phyloP scores from a whole-genome alignment of 2,329 filamentous ascomycete species.

The Stemphylium vesicarium region DNA sequence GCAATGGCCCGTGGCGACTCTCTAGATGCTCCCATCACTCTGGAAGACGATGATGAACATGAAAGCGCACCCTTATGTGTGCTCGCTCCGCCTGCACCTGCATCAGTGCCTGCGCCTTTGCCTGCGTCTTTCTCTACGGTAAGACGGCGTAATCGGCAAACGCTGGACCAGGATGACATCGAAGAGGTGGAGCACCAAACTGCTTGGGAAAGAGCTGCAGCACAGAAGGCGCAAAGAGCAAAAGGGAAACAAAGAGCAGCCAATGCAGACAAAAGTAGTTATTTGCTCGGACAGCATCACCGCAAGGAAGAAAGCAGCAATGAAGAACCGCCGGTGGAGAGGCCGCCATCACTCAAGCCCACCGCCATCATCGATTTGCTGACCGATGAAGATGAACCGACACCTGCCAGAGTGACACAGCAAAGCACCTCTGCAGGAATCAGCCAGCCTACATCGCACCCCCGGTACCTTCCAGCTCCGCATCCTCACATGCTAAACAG shows the following conservation, averaged over 20 bases:
- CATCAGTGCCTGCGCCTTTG: neutral
- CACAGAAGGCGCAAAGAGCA: neutral
- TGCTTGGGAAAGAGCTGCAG: conserved; percentile 8
- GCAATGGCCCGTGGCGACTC: conserved; percentile 10
- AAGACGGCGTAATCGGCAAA: conserved; percentile 1
- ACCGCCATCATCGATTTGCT: conserved; percentile 6
- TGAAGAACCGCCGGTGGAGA: neutral
- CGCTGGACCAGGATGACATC: conserved; percentile 9
- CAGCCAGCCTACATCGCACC: neutral
- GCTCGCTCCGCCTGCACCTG: no score
- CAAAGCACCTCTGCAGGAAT: neutral
- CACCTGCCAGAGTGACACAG: neutral
- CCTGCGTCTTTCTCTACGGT: neutral
- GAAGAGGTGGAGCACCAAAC: conserved; percentile 8
- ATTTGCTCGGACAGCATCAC: neutral
- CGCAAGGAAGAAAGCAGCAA: neutral
- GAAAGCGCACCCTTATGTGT: neutral
- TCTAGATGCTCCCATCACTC: conserved; percentile 7
- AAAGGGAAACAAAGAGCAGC: neutral
- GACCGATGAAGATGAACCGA: conserved; percentile 2
- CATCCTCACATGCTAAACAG: neutral
- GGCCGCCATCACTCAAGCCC: conserved; percentile 1
- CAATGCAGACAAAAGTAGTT: no score
- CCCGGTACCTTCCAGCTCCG: neutral
- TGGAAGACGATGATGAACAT: conserved; percentile 2